A percentile compares a stretch with the other conserved stretches of the same genome.
These are phyloP conservation scores for Plasmodium vinckei DNA, from an alignment of 169 alveolate species.

Conservation along the genomic window DNA sequence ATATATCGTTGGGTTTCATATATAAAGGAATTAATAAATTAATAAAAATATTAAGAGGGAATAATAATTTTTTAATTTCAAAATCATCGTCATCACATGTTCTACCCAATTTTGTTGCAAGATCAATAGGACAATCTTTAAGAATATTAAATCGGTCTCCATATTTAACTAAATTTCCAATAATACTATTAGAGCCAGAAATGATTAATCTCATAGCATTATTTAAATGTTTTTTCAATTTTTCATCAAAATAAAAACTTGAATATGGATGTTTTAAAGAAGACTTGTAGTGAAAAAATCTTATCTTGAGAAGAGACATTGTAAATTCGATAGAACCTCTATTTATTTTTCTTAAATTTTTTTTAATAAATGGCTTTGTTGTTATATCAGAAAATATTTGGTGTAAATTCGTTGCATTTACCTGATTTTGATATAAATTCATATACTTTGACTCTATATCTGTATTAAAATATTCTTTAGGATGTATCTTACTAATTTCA, in stretches of 20 bases:
- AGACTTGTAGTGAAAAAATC: conserved; percentile 43
- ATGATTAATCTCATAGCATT: conserved; percentile 34
- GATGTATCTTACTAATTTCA: conserved; percentile 41
- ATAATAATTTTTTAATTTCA: conserved; percentile 46
- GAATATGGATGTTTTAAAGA: conserved; percentile 24
- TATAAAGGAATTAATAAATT: conserved; percentile 66
- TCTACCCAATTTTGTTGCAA: conserved; percentile 14
- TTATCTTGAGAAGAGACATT: conserved; percentile 44
- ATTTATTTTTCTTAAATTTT: conserved; percentile 50
- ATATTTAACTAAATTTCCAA: conserved; percentile 26
- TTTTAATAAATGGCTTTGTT: conserved; percentile 61
- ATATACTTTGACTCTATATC: conserved; percentile 47
- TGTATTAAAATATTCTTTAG: conserved; percentile 53
- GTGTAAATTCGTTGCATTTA: conserved; percentile 25
- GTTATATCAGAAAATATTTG: conserved; percentile 28
- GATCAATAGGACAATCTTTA: conserved; percentile 49
- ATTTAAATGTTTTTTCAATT: conserved; percentile 55
- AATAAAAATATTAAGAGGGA: conserved; percentile 61
- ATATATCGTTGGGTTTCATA: conserved; percentile 26
- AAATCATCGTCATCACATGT: not conserved
- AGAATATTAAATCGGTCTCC: conserved; percentile 47
- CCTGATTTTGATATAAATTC: conserved; percentile 49
- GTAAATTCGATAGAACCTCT: conserved; percentile 69
- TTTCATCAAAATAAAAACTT: conserved; percentile 66
- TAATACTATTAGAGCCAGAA: conserved; percentile 46